Percentiles rank a stretch among this genome's conserved stretches.
These are phyloP conservation scores for Citrus trifoliata DNA, from an alignment of 345 rosid genomes.

Conservation along the genomic window DNA sequence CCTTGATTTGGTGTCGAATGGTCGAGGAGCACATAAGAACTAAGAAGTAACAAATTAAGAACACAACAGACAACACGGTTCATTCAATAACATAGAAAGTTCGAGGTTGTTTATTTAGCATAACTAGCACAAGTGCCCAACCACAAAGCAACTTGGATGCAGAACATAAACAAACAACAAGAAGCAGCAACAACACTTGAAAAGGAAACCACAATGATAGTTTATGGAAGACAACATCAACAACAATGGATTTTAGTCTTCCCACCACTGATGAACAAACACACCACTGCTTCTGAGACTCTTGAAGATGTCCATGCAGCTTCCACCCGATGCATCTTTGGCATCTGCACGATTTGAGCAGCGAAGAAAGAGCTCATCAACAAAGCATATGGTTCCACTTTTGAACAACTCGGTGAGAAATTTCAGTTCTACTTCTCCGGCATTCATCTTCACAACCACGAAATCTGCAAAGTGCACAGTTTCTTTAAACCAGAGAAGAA, in stretches of 20 bases:
- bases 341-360: constrained; percentile 39
- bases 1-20: no score
- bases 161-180: not conserved
- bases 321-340: constrained; percentile 25
- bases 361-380: constrained; percentile 73
- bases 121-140: constrained; percentile 13
- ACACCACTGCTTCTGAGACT: constrained; percentile 69
- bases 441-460: constrained; percentile 81
- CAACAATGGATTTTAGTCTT: constrained; percentile 26
- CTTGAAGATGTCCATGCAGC: constrained; percentile 50
- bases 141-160: constrained; percentile 3
- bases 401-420: constrained; percentile 54
- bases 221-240: not conserved
- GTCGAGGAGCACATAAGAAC: no score
- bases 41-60: not conserved
- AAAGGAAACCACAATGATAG: not conserved
- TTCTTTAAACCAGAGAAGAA: constrained; percentile 76
- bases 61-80: not conserved
- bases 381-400: constrained; percentile 68
- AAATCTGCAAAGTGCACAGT: constrained; percentile 68
- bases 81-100: constrained; percentile 4
- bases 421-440: constrained; percentile 53
- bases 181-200: not conserved
- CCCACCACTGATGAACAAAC: constrained; percentile 93
- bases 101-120: constrained; percentile 45